Evolutionary conservation across 2,329 filamentous ascomycete species (phyloP).

Genomic region (Saccharata proteae): DNA sequence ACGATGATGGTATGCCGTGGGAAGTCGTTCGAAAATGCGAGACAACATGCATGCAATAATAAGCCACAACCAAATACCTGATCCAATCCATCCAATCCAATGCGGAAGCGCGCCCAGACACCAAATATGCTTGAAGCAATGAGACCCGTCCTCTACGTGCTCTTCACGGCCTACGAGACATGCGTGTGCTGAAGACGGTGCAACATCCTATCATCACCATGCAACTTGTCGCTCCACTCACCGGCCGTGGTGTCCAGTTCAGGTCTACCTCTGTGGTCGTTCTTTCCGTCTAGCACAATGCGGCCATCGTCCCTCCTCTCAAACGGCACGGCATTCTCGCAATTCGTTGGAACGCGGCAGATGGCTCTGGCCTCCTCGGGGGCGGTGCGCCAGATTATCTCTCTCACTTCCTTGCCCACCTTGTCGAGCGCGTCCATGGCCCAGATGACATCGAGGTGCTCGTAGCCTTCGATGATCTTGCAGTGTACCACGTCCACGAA

Average conservation of each 20-base stretch:
- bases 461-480: conserved; percentile 75
- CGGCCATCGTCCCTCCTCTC: conserved; percentile 6
- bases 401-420: conserved; percentile 67
- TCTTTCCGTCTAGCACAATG: conserved; percentile 9
- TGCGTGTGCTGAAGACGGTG: too few relatives aligned
- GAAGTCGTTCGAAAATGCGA: too few relatives aligned
- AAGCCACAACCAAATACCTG: too few relatives aligned
- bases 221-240: conserved; percentile 19
- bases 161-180: too few relatives aligned
- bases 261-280: conserved; percentile 9
- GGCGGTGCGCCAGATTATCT: conserved; percentile 73
- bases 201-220: too few relatives aligned
- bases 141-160: too few relatives aligned
- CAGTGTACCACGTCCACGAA: conserved; percentile 68
- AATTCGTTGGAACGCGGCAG: conserved; percentile 55
- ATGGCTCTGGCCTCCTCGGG: conserved; percentile 40
- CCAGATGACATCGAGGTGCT: conserved; percentile 93
- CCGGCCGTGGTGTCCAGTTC: conserved; percentile 18
- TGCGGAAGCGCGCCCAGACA: too few relatives aligned
- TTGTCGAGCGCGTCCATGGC: conserved; percentile 77
- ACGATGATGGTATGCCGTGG: too few relatives aligned
- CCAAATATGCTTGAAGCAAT: too few relatives aligned
- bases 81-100: too few relatives aligned
- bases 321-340: conserved; percentile 35
- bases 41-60: too few relatives aligned